A percentile compares a stretch with the other conserved stretches of the same genome.
Conservation (phyloP, 768 basidiomycete species). For the Tulasnella sp. region DNA sequence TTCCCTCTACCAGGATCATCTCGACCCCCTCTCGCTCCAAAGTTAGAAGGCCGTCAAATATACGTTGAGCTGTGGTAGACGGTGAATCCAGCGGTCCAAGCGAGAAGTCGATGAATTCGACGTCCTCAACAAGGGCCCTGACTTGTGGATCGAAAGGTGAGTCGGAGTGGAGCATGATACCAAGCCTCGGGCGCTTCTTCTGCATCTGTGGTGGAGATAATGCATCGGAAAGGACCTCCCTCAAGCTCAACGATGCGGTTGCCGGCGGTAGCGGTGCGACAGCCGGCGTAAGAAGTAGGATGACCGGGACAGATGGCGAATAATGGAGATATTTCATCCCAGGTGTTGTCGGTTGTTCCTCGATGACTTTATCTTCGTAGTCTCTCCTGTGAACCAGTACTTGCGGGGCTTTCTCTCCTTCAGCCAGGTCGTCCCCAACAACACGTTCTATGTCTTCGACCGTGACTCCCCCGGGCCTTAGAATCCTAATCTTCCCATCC, state of each 20-base stretch:
- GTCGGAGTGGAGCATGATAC: conserved; percentile 57
- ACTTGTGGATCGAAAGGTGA: conserved; percentile 31
- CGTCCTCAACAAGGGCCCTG: conserved; percentile 8
- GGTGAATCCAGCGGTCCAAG: conserved; percentile 22
- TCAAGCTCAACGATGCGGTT: neutral
- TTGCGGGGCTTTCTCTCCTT: conserved; percentile 18
- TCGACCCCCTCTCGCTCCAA: conserved; percentile 70
- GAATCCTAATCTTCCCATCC: conserved; percentile 66
- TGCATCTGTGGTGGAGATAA: neutral
- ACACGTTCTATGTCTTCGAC: conserved; percentile 73
- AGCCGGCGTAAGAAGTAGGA: conserved; percentile 46
- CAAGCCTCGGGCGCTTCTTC: conserved; percentile 38
- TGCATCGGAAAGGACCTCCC: neutral
- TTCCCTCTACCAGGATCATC: conserved; percentile 75
- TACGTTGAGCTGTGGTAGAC: conserved; percentile 53
- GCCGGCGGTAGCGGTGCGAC: neutral
- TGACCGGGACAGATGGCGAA: conserved; percentile 80
- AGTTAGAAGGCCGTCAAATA: conserved; percentile 80
- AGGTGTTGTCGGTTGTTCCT: conserved; percentile 81
- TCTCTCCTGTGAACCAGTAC: conserved; percentile 76
- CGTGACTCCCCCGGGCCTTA: conserved; percentile 87
- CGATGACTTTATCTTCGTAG: conserved; percentile 56
- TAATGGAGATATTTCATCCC: conserved; percentile 99
- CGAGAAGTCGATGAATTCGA: conserved; percentile 15
- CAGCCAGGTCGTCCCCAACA: neutral